Base-by-base conservation (phyloP, 352 stramenopile genomes). In the Pythium biforme region DNA sequence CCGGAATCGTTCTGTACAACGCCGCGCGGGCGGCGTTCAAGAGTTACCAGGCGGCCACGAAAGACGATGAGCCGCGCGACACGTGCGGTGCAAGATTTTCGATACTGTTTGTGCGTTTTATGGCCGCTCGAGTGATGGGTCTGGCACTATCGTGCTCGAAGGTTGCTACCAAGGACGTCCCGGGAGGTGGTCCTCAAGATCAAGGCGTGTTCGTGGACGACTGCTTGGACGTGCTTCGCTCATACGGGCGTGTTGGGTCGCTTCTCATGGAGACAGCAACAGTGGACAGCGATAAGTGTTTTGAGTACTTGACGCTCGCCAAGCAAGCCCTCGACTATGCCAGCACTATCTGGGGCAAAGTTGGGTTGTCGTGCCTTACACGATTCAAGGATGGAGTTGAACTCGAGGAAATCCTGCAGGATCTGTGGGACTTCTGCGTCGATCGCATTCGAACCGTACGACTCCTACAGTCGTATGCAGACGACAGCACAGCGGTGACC, bases 351-450 rank as follows among this genome's bases (percentile, higher is more conserved):
- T 94, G 84, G 84, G 71, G 70, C 40, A 68, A 77, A 10, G 80
- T 94, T 23, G 84, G 84, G 0, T 64, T 94, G 3, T 77, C 82
- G 11, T 75, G 75, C 50, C 58, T 94, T 31, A 89, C 82, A 8
- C 86, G 83, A 41, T 72, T 81, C 39, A 94, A 90, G 52, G 58
- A 75, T 37, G 74, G 70, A 8, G 51, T 89, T 11, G 84, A 94
- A 51, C 47, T 92, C 11, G 84, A 92, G 41, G 79, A 91, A 23
- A 72, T 92, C 49, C 51, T 94, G 15, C 77, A 90, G 66, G 84
- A 92, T 61, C 62, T 94, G 41, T 94, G 84, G 84, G 81, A 91
- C 48, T 89, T 89, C 46, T 83, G 73, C n/a, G 69, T 83, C n/a
- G 74, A 86, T 47, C 77, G 74, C 8, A 73, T 92, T 39, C 81